A percentile compares a stretch with the other conserved stretches of the same genome.
Conservation (phyloP, 2,329 filamentous ascomycete species). For the Cladorrhinum sp. region DNA sequence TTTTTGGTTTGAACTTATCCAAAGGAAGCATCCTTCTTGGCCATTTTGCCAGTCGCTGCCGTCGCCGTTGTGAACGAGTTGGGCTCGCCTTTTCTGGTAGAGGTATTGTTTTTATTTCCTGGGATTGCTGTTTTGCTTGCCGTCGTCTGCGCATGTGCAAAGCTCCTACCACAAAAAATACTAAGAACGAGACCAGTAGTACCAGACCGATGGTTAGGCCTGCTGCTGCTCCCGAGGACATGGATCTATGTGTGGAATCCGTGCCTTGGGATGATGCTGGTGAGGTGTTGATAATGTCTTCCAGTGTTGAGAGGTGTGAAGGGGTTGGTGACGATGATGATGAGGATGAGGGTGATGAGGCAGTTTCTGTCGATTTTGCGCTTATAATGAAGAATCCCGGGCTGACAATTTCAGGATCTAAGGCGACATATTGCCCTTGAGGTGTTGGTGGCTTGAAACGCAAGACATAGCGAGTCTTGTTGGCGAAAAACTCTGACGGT, state of each 20-base stretch:
- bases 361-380: neutral
- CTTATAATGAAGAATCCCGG: slow-evolving; percentile 17
- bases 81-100: neutral
- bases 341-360: neutral
- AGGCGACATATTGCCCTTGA: slow-evolving; percentile 9
- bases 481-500: slow-evolving; percentile 8
- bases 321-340: neutral
- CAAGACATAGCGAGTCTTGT: slow-evolving; percentile 13
- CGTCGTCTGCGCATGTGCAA: slow-evolving; percentile 14
- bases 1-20: neutral
- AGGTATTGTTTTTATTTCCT: neutral
- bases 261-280: neutral
- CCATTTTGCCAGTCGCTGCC: neutral
- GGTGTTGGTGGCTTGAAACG: slow-evolving; percentile 22
- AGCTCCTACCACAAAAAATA: slow-evolving; percentile 11
- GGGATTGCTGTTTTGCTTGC: neutral
- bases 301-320: neutral
- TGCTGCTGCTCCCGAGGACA: slow-evolving; percentile 12
- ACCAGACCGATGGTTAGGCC: slow-evolving; percentile 19
- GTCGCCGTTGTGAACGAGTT: neutral
- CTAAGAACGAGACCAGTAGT: slow-evolving; percentile 12
- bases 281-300: neutral
- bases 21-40: neutral
- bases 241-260: neutral
- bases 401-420: slow-evolving; percentile 17